Evolutionary conservation across 23 red algal genomes (phyloP), one percentile per base, ranked within the genome.

Genomic region (Gracilariopsis chorda): DNA sequence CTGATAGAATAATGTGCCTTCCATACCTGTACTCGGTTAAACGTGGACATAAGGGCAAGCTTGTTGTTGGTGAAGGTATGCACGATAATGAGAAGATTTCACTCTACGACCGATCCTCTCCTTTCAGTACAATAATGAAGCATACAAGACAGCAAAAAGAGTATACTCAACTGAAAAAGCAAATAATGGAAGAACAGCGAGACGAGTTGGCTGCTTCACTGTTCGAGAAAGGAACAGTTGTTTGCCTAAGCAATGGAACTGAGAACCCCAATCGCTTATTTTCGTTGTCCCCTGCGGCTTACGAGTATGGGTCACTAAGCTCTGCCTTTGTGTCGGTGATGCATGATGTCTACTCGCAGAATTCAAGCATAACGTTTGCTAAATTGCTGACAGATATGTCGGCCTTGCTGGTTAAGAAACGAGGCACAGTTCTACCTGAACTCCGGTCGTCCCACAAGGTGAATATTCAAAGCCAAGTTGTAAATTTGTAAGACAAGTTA

Each of bases 171-270:
- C 7, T 68, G n/a, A 64, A 49, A 24, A 72, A 71, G 36, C 34
- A 70, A 53, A 27, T 65, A 70, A 62, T 37, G 5, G 44, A 69
- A n/a, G 43, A 86, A 39, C 59, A 71, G 52, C 82, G 82, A 52
- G 63, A 86, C 19, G 62, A 40, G 48, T 21, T 68, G n/a, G 82
- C 82, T 3, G 43, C 44, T 10, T 20, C 41, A 27, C 62, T 68
- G 60, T 86, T 86, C 28, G 82, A 86, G 12, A 86, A 86, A 24
- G 82, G 82, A 4, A 63, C 58, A 33, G 60, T 86, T 12, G 63
- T 86, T n/a, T 86, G 82, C 46, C 23, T 86, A 21, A 37, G 36
- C 7, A 21, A 4, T 37, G 34, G 60, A 12, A 7, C 62, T 2
- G 82, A 86, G 62, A 12, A 21, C 0, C 6, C 12, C 35, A 55